Conservation (phyloP, 345 rosid species). For the Rhodomyrtus tomentosa region DNA sequence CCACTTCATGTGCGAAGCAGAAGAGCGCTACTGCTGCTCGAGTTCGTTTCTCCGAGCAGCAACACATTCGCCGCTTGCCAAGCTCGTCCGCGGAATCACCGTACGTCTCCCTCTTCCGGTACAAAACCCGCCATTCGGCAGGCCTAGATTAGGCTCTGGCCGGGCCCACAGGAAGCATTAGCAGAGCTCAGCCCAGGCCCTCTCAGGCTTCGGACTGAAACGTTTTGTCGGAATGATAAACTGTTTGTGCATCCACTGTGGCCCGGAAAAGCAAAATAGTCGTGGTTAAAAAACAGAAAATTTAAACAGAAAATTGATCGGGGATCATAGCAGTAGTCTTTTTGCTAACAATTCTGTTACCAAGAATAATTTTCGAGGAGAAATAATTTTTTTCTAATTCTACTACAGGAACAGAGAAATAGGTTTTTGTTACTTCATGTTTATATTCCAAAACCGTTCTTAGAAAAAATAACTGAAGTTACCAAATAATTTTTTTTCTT, state of each 20-base stretch:
- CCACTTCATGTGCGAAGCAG: conserved; percentile 5
- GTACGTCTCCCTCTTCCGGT: not conserved
- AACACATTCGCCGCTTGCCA: not conserved
- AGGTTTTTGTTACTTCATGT: too few species aligned
- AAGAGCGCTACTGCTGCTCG: not conserved
- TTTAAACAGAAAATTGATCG: too few species aligned
- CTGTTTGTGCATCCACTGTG: not conserved
- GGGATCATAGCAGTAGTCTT: too few species aligned
- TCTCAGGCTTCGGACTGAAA: not conserved
- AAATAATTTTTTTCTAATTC: too few species aligned
- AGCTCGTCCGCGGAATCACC: not conserved
- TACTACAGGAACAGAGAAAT: too few species aligned
- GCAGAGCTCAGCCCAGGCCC: not conserved
- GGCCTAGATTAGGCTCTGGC: not conserved
- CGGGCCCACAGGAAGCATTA: not conserved
- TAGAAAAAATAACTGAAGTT: too few species aligned
- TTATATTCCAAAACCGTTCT: too few species aligned
- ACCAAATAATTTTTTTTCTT: too few species aligned
- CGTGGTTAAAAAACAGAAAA: too few species aligned
- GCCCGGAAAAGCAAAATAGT: not conserved
- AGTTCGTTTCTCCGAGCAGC: not conserved
- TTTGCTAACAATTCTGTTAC: too few species aligned
- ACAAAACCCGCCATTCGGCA: not conserved
- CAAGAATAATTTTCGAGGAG: too few species aligned
- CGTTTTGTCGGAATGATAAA: not conserved